Conservation (phyloP, 768 basidiomycete species). For the Russula abietina region DNA sequence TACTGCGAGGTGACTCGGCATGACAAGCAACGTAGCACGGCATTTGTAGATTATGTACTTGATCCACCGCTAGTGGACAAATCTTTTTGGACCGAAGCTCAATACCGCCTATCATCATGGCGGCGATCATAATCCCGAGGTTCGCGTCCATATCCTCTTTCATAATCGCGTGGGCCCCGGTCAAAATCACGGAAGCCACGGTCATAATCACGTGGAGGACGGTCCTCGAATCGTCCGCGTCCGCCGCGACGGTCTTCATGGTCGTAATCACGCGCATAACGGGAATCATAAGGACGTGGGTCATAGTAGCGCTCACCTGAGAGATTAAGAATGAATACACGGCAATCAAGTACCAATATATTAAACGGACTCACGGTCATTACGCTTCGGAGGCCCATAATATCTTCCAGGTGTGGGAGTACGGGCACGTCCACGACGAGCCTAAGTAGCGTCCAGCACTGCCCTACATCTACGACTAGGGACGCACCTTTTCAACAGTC, state of each 20-base stretch:
- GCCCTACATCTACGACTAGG: too few species aligned
- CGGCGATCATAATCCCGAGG: conserved; percentile 27
- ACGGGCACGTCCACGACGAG: conserved; percentile 82
- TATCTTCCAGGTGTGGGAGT: conserved; percentile 94
- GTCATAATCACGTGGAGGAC: conserved; percentile 32
- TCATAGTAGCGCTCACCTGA: conserved; percentile 83
- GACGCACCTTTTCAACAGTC: conserved; percentile 77
- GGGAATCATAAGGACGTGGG: conserved; percentile 85
- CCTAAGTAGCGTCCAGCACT: conserved; percentile 38
- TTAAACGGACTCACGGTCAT: conserved; percentile 41
- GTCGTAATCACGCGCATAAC: conserved; percentile 67
- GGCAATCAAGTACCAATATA: neutral
- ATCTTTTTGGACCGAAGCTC: conserved; percentile 21
- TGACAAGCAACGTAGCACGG: neutral
- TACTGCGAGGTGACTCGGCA: neutral
- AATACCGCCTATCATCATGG: conserved; percentile 35
- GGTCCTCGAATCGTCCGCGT: conserved; percentile 36
- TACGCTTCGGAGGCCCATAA: conserved; percentile 85
- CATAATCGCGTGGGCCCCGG: conserved; percentile 22
- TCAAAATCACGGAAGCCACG: conserved; percentile 30
- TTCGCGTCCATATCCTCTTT: conserved; percentile 35
- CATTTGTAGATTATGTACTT: conserved; percentile 1
- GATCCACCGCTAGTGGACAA: neutral
- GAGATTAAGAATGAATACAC: conserved; percentile 5
- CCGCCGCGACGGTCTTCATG: conserved; percentile 43